These are phyloP conservation scores for Syzygium syzygioides DNA, from an alignment of 441 rosid species.

Conservation along the genomic window DNA sequence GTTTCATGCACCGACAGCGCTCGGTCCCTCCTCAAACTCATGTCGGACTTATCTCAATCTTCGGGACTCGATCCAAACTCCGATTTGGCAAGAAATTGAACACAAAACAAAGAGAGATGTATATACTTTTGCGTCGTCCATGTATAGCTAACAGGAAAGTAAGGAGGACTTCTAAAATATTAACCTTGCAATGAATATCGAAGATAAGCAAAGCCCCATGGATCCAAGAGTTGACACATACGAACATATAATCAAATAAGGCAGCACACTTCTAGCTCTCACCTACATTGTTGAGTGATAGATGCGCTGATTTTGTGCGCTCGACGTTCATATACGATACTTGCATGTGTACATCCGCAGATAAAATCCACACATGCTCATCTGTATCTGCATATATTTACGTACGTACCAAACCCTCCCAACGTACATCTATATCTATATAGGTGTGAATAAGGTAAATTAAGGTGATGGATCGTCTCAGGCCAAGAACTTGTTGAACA, in stretches of 20 bases:
- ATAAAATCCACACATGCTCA: background rate
- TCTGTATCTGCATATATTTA: background rate
- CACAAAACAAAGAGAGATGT: background rate
- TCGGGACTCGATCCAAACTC: background rate
- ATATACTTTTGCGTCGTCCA: background rate
- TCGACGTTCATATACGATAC: background rate
- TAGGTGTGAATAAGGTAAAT: background rate
- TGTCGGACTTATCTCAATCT: background rate
- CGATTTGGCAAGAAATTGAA: background rate
- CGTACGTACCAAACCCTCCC: background rate
- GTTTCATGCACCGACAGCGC: background rate
- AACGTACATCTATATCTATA: background rate
- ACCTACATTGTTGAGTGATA: background rate
- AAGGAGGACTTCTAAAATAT: background rate
- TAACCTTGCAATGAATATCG: background rate
- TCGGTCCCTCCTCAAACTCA: background rate
- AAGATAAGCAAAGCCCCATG: background rate
- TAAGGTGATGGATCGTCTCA: background rate
- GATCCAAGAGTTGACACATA: background rate
- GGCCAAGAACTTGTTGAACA: slow-evolving; percentile 34
- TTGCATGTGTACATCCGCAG: background rate
- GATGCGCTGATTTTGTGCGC: background rate
- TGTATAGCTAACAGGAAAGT: background rate
- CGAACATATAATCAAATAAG: background rate
- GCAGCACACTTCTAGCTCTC: background rate